Evolutionary conservation across 306 rosid genomes (phyloP), one percentile per base, ranked within the genome.

Genomic region (Cucumis cinereus): DNA sequence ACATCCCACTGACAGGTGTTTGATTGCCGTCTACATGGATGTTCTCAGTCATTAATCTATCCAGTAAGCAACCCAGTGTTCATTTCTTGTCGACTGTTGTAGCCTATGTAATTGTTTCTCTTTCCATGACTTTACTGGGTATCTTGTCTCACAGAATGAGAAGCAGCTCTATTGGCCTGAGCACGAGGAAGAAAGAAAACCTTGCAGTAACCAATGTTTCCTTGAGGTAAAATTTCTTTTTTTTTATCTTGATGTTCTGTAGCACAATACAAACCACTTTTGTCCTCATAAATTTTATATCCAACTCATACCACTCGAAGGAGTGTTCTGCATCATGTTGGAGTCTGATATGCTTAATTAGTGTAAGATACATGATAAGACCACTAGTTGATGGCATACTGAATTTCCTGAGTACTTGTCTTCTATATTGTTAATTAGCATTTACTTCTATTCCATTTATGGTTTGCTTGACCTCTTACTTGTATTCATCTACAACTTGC

Each of bases 21-120:
- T 80, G 98, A 94, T 83, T 94, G 98, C 77, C 96, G 83, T 60
- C 88, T 91, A 79, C 98, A 94, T 79, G 98, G 98, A 47, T 94
- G 97, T 81, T 91, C 97, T 75, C 93, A 92, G 77, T 78, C 90
- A 75, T 75, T 89, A 82, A 77, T 82, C 73, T 90, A 85, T 83
- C 96, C 97, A 59, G 98, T 94, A 88, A 90, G 98, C 77, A 79
- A 71, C 77, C 13, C 58, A 13, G 7, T 73, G 35, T 79, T 16
- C 70, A 26, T 56, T 33, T 80, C 59, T 74, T 63, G 78, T 77
- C 26, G 20, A 53, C 50, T 50, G 47, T 40, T 45, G 19, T 74
- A 33, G 53, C 67, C 62, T 62, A 40, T 74, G 75, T 81, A 61
- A 73, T 77, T 81, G 79, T 17, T 33, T 33, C 77, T 14, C 22